These are phyloP conservation scores for Candida mesenterica DNA, from an alignment of 1,139 yeast genomes.

Conservation along the genomic window DNA sequence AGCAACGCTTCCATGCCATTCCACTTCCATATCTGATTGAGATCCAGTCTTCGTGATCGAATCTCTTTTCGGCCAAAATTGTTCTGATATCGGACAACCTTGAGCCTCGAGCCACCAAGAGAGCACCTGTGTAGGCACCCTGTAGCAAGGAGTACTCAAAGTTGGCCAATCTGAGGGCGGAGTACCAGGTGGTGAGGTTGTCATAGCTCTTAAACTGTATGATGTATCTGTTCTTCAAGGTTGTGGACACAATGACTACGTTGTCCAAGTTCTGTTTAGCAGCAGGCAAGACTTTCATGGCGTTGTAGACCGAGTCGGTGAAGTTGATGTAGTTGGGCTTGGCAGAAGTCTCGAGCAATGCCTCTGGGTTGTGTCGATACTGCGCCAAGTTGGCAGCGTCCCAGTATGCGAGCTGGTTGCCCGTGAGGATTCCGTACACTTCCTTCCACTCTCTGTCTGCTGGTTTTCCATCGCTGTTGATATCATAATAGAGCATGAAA, in stretches of 20 bases:
- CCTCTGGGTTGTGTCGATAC: conserved; percentile 48
- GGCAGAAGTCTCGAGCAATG: conserved; percentile 51
- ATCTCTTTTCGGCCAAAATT: conserved; percentile 78
- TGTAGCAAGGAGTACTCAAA: conserved; percentile 82
- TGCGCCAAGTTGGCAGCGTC: conserved; percentile 74
- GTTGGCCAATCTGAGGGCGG: conserved; percentile 75
- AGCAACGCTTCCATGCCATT: conserved; percentile 96
- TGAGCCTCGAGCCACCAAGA: conserved; percentile 84
- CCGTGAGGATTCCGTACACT: conserved; percentile 87
- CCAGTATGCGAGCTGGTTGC: conserved; percentile 92
- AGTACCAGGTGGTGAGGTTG: conserved; percentile 66
- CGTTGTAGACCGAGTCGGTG: conserved; percentile 85
- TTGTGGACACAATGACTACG: conserved; percentile 84
- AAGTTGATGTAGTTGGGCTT: conserved; percentile 90
- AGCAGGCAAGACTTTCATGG: conserved; percentile 60
- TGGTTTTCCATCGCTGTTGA: conserved; percentile 82
- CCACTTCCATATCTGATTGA: conserved; percentile 94
- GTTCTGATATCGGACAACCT: conserved; percentile 83
- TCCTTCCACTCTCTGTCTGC: conserved; percentile 85
- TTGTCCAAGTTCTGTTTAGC: conserved; percentile 67
- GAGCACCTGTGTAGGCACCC: conserved; percentile 94
- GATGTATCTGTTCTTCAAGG: conserved; percentile 81
- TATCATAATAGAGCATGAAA: conserved; percentile 67
- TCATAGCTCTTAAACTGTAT: conserved; percentile 67
- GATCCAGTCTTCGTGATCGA: conserved; percentile 91